A percentile compares a stretch with the other conserved stretches of the same genome.
Evolutionary conservation across 202 grass and related monocot genomes (phyloP).

Genomic region (Carex sylvatica): DNA sequence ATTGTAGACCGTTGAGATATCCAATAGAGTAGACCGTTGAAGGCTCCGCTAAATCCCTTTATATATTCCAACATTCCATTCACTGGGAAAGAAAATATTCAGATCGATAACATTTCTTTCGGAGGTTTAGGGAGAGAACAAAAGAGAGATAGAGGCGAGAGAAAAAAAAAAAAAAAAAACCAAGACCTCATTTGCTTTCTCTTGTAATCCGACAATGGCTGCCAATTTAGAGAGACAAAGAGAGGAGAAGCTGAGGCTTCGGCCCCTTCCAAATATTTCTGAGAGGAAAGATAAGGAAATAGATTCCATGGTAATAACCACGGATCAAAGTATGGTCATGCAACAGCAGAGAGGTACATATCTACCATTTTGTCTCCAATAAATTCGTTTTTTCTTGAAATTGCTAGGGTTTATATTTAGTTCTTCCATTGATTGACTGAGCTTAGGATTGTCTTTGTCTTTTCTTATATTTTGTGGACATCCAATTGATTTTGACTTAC

Average conservation of each 20-base stretch:
- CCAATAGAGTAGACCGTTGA: neutral
- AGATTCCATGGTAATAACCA: neutral
- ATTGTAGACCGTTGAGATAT: neutral
- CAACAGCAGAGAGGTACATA: neutral
- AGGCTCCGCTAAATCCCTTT: neutral
- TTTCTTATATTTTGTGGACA: neutral
- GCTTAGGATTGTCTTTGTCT: neutral
- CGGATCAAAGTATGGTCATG: neutral
- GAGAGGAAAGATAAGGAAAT: neutral
- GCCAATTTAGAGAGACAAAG: neutral
- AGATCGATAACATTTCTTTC: neutral
- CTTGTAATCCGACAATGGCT: neutral
- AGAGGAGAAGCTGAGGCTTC: neutral
- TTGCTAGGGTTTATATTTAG: neutral
- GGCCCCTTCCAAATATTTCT: neutral
- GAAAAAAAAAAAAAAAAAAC: neutral
- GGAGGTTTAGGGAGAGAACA: neutral
- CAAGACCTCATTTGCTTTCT: neutral
- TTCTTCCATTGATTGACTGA: neutral
- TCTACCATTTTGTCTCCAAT: neutral
- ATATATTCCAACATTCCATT: neutral
- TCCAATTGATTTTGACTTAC: neutral
- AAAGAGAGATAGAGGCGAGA: neutral
- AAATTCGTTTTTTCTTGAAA: neutral
- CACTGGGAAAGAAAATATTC: too few species aligned